Evolutionary conservation across 805 yeast species (phyloP).

Genomic region (Candida coquimbonensis): DNA sequence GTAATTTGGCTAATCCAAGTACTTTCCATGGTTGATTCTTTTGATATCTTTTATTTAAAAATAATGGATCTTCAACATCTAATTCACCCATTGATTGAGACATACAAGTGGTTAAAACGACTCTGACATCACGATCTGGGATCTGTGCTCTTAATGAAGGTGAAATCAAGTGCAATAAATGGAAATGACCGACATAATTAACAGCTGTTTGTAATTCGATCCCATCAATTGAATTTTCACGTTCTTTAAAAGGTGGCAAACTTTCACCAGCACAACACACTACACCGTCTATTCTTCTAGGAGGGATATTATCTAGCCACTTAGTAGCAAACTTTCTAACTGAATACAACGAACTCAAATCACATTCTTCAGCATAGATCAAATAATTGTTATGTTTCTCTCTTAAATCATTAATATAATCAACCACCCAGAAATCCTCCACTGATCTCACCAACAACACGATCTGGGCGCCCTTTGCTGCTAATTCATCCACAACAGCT

Average conservation of each 20-base stretch:
- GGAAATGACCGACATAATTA: constrained; percentile 77
- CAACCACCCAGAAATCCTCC: constrained; percentile 69
- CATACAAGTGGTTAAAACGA: constrained; percentile 72
- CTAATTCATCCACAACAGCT: constrained; percentile 64
- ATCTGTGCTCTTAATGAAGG: constrained; percentile 88
- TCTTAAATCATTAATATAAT: constrained; percentile 73
- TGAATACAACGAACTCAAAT: constrained; percentile 63
- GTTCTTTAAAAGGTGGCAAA: constrained; percentile 59
- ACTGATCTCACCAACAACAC: constrained; percentile 60
- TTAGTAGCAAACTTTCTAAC: constrained; percentile 86
- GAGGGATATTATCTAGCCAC: constrained; percentile 89
- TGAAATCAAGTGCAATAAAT: constrained; percentile 68
- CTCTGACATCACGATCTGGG: constrained; percentile 88
- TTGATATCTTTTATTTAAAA: constrained; percentile 56
- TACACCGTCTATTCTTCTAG: constrained; percentile 86
- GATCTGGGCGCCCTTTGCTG: constrained; percentile 79
- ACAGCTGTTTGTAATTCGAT: constrained; percentile 79
- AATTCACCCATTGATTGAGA: constrained; percentile 69
- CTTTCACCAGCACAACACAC: constrained; percentile 83
- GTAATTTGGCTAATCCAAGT: constrained; percentile 76
- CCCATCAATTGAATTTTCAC: constrained; percentile 72
- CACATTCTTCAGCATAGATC: constrained; percentile 89
- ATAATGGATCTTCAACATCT: constrained; percentile 55
- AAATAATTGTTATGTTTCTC: constrained; percentile 60
- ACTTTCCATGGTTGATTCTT: constrained; percentile 60